Percentiles rank a stretch among this genome's conserved stretches.
phyloP scores from a whole-genome alignment of 495 filamentous ascomycete genomes.

The Neurospora sp. region DNA sequence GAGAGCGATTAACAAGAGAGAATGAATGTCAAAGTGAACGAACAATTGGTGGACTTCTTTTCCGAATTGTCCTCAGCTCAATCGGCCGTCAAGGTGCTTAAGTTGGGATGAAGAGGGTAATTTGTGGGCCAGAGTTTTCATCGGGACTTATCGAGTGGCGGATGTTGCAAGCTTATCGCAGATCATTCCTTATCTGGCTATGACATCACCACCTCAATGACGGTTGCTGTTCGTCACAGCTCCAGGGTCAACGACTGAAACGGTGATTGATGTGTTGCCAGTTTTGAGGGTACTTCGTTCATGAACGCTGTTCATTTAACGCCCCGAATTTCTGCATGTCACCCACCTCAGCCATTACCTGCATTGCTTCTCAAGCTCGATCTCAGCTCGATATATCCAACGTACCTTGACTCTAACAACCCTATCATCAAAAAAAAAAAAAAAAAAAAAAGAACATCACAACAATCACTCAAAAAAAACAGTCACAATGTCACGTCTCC shows the following conservation, averaged over 20 bases:
- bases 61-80: neutral
- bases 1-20: neutral
- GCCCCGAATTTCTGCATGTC: neutral
- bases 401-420: too few relatives aligned
- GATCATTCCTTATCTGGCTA: neutral
- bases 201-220: neutral
- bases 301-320: too few relatives aligned
- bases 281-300: neutral
- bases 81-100: neutral
- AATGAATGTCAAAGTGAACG: neutral
- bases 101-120: neutral
- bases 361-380: neutral
- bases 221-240: neutral
- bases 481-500: neutral
- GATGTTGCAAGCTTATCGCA: too few relatives aligned
- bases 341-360: neutral
- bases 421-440: too few relatives aligned
- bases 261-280: neutral
- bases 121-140: neutral
- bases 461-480: neutral
- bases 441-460: too few relatives aligned
- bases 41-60: neutral
- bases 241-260: neutral
- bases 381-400: too few relatives aligned
- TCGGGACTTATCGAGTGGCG: neutral